Percentiles rank a stretch among this genome's conserved stretches.
Conservation (phyloP, 2,329 filamentous ascomycete genomes). For the Endoconidiophora laricicola region DNA sequence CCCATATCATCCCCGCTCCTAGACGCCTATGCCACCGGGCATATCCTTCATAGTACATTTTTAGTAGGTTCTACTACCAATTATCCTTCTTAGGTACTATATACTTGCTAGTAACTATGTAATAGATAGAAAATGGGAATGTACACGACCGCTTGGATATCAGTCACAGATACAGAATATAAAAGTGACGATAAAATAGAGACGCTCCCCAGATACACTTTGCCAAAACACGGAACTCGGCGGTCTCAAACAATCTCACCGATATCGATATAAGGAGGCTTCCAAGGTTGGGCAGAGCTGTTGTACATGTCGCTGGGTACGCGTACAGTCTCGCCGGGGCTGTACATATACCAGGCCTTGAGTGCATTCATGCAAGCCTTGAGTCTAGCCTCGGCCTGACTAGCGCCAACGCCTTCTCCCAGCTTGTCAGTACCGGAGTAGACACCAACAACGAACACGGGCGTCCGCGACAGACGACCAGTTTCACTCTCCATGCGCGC, state of each 20-base stretch:
- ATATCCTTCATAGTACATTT: conserved; percentile 6
- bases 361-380: conserved; percentile 72
- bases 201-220: neutral
- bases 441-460: conserved; percentile 87
- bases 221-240: neutral
- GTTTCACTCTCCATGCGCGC: conserved; percentile 84
- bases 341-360: conserved; percentile 94
- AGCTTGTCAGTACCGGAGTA: conserved; percentile 84
- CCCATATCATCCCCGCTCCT: neutral
- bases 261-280: conserved; percentile 50
- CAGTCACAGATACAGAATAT: conserved; percentile 2
- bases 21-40: neutral
- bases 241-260: conserved; percentile 44
- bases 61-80: neutral
- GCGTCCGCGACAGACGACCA: conserved; percentile 64
- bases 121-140: conserved; percentile 8
- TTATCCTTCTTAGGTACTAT: too few relatives aligned
- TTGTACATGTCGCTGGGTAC: conserved; percentile 55
- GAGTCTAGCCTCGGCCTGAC: conserved; percentile 57
- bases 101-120: neutral
- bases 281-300: conserved; percentile 44
- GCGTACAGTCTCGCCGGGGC: conserved; percentile 46
- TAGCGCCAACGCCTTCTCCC: conserved; percentile 72
- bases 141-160: conserved; percentile 8
- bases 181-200: neutral